Evolutionary conservation across 2,329 filamentous ascomycete genomes (phyloP), one percentile per base, ranked within the genome.

Genomic region (Curvularia lunata): DNA sequence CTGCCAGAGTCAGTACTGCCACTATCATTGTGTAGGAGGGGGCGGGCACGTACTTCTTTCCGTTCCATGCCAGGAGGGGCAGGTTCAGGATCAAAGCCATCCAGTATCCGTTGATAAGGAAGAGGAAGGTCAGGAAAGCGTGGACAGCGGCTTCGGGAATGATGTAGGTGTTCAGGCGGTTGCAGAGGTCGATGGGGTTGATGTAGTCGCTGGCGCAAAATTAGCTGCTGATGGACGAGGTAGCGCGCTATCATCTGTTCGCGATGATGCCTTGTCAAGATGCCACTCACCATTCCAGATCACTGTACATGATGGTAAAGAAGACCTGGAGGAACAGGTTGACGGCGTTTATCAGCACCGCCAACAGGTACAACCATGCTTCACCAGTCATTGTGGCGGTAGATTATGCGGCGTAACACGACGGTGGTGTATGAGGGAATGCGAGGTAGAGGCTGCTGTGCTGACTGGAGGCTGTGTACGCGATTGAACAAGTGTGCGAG

Each of bases 261-360:
- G 23, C 32, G n/a, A 28, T 6, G 34, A 10, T 7, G 8, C n/a
- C 3, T 46, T 18, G 18, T 19, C 43, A 18, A 21, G 42, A 48
- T 18, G n/a, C n/a, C 34, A 84, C 91, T 75, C 83, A 96, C 93
- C 95, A 99, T 90, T 99, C 95, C 74, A 99, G 82, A 85, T 99
- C 95, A 81, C 92, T 97, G 83, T 98, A 99, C 96, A 99, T 99
- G 77, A 99, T 99, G 58, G 95, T 99, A 84, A 99, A 99, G 86
- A 99, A 99, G 73, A 99, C 95, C 84, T 99, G 96, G 57, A 99
- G 86, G 82, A 99, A 99, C 76, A 99, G 87, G 85, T 99, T 99
- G 87, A 99, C 93, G 83, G 95, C 95, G 84, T 99, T 99, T 85
- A 99, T 96, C 78, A 99, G 86, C 80, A 99, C 96, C 82, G 94